phyloP scores from a whole-genome alignment of 2,329 filamentous ascomycete genomes.

The Metarhizium brunneum region DNA sequence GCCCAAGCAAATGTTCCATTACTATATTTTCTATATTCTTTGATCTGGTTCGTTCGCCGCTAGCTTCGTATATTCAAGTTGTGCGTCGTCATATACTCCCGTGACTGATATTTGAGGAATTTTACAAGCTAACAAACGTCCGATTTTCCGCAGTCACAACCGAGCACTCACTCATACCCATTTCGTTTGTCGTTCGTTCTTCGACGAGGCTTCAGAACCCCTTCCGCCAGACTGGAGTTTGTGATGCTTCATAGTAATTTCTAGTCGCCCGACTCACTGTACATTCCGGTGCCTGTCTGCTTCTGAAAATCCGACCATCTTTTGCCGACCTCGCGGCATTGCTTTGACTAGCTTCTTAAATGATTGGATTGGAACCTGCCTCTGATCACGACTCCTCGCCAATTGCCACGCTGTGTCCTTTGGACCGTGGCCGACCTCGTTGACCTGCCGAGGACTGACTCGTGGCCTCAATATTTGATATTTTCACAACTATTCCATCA shows the following conservation, averaged over 20 bases:
- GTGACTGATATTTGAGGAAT: background rate
- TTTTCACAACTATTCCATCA: conserved; percentile 17
- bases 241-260: conserved; percentile 9
- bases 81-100: background rate
- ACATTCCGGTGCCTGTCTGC: background rate
- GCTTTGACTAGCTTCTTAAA: background rate
- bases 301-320: background rate
- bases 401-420: background rate
- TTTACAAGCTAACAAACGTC: background rate
- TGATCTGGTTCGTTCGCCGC: background rate
- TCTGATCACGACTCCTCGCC: background rate
- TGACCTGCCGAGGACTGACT: background rate
- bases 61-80: background rate
- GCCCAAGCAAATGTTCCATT: background rate
- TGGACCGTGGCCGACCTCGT: background rate
- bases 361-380: conserved; percentile 1
- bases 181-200: conserved; percentile 6
- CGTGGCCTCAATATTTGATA: conserved; percentile 2
- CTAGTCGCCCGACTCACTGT: conserved; percentile 7
- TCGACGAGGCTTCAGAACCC: background rate
- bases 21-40: background rate
- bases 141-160: background rate
- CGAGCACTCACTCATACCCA: background rate
- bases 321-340: background rate
- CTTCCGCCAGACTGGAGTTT: background rate